phyloP scores from a whole-genome alignment of 2,329 filamentous ascomycete genomes.

The Aspergillus costaricaensis region DNA sequence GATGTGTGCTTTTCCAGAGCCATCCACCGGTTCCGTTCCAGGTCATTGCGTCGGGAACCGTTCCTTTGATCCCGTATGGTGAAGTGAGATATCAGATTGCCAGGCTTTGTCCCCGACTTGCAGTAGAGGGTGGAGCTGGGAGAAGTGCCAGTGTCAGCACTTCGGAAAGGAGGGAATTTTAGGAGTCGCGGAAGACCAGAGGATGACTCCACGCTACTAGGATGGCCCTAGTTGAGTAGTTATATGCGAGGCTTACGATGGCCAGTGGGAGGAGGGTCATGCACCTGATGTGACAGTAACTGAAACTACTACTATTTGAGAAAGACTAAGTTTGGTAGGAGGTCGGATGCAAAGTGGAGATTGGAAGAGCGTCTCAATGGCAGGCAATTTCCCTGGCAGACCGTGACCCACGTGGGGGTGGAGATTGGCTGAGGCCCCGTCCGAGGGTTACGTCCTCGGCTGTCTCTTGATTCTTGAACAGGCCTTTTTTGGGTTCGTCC shows the following conservation, averaged over 20 bases:
- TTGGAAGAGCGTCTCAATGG: neutral
- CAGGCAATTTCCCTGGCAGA: constrained; percentile 19
- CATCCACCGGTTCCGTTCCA: neutral
- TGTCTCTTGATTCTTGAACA: neutral
- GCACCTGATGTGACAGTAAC: neutral
- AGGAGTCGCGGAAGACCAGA: neutral
- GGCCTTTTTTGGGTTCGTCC: neutral
- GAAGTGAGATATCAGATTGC: neutral
- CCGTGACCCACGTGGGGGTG: constrained; percentile 24
- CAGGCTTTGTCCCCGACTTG: too few species aligned
- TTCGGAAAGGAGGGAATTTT: neutral
- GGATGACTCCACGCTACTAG: neutral
- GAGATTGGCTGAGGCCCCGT: constrained; percentile 19
- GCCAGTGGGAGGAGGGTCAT: neutral
- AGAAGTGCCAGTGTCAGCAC: neutral
- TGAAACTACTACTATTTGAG: neutral
- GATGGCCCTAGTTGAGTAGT: neutral
- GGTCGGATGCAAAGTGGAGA: neutral
- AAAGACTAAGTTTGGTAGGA: neutral
- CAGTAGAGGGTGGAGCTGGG: too few species aligned
- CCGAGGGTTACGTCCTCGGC: constrained; percentile 11
- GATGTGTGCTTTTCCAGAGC: neutral
- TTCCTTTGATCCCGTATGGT: neutral
- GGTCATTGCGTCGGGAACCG: neutral
- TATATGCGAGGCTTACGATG: neutral